A percentile compares a stretch with the other conserved stretches of the same genome.
Evolutionary conservation across 2,329 filamentous ascomycete genomes (phyloP).

Genomic region (Gnomoniopsis smithogilvyi): DNA sequence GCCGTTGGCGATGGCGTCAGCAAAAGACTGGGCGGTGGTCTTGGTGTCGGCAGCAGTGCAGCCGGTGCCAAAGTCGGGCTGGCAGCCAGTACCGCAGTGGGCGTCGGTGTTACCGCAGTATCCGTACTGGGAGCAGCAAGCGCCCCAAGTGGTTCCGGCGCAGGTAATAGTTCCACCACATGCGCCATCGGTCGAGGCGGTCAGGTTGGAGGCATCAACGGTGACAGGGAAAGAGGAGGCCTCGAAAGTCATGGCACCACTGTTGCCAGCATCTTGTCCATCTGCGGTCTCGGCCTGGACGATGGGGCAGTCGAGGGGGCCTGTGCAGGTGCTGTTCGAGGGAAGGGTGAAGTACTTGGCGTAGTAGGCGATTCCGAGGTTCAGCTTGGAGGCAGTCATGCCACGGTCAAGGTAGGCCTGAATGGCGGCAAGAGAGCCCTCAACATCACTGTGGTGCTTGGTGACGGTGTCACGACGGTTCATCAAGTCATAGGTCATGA

Average conservation of each 20-base stretch:
- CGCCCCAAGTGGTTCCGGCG: slow-evolving; percentile 13
- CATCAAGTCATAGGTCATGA: slow-evolving; percentile 68
- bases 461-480: slow-evolving; percentile 65
- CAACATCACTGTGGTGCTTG: slow-evolving; percentile 62
- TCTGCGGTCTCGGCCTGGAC: slow-evolving; percentile 54
- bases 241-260: slow-evolving; percentile 45
- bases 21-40: slow-evolving; percentile 33
- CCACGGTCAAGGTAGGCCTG: slow-evolving; percentile 58
- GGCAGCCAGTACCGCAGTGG: slow-evolving; percentile 23
- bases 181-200: slow-evolving; percentile 15
- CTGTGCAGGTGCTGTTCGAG: slow-evolving; percentile 34
- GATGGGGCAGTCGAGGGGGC: slow-evolving; percentile 53
- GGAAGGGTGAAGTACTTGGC: slow-evolving; percentile 61
- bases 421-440: slow-evolving; percentile 50
- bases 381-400: slow-evolving; percentile 48
- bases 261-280: slow-evolving; percentile 55
- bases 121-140: slow-evolving; percentile 7
- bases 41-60: slow-evolving; percentile 13
- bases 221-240: slow-evolving; percentile 23
- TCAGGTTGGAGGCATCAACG: slow-evolving; percentile 16
- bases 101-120: slow-evolving; percentile 18
- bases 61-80: slow-evolving; percentile 20
- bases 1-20: slow-evolving; percentile 36
- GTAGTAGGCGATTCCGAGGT: slow-evolving; percentile 66
- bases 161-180: slow-evolving; percentile 18